phyloP scores from a whole-genome alignment of 208 protist species.

The Leishmania mexicana region DNA sequence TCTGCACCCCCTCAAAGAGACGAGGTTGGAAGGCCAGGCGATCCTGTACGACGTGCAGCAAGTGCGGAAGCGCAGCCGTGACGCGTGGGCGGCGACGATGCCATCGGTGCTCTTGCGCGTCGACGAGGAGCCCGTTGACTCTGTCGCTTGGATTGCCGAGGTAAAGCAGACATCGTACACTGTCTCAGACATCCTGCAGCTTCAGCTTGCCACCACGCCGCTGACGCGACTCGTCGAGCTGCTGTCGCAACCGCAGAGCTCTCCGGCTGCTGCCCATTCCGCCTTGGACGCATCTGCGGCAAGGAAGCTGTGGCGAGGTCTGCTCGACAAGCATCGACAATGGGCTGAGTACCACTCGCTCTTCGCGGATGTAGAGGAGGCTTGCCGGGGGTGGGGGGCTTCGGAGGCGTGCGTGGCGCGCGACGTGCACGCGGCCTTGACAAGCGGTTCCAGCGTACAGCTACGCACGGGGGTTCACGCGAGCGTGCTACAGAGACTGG shows the following conservation, averaged over 20 bases:
- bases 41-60: slow-evolving; percentile 35
- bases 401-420: slow-evolving; percentile 34
- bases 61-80: slow-evolving; percentile 27
- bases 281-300: not conserved
- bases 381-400: slow-evolving; percentile 16
- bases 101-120: slow-evolving; percentile 25
- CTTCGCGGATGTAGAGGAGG: slow-evolving; percentile 31
- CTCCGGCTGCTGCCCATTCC: not conserved
- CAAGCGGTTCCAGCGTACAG: slow-evolving; percentile 38
- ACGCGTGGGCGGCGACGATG: slow-evolving; percentile 21
- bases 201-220: slow-evolving; percentile 36
- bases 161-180: slow-evolving; percentile 25
- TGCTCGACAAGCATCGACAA: slow-evolving; percentile 29
- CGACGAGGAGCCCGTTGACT: slow-evolving; percentile 22
- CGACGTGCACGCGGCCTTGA: slow-evolving; percentile 30
- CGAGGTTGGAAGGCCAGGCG: slow-evolving; percentile 43
- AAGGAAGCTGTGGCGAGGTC: slow-evolving; percentile 25
- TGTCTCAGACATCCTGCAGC: slow-evolving; percentile 38
- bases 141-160: slow-evolving; percentile 42
- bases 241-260: slow-evolving; percentile 2
- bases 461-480: slow-evolving; percentile 67
- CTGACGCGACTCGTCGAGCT: slow-evolving; percentile 35
- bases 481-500: slow-evolving; percentile 49
- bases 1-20: slow-evolving; percentile 59
- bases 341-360: slow-evolving; percentile 28